These are phyloP conservation scores for Plasmopara halstedii DNA, from an alignment of 352 stramenopile genomes.

Conservation along the genomic window DNA sequence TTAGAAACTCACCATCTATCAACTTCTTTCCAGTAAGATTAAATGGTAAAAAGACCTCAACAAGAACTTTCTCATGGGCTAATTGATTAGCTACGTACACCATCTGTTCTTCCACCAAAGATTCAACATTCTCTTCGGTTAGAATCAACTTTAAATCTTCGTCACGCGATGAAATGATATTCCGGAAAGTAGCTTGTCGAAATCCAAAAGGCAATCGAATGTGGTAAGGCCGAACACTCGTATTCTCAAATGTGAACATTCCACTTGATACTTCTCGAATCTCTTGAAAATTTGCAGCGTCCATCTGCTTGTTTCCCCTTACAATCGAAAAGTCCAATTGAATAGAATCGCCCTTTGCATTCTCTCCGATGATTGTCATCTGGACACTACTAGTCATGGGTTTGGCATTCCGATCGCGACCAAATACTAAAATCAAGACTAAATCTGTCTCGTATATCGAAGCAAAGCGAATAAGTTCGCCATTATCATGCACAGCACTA, in stretches of 20 bases:
- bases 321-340: conserved; percentile 51
- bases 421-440: conserved; percentile 74
- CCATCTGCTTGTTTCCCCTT: conserved; percentile 37
- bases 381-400: conserved; percentile 49
- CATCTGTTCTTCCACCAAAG: background rate
- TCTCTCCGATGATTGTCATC: conserved; percentile 36
- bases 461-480: conserved; percentile 57
- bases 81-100: conserved; percentile 6
- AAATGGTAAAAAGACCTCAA: conserved; percentile 63
- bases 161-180: conserved; percentile 2
- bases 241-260: conserved; percentile 58
- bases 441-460: conserved; percentile 69
- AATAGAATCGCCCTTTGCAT: conserved; percentile 29
- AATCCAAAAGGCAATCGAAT: conserved; percentile 63
- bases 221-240: conserved; percentile 43
- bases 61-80: conserved; percentile 13
- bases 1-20: conserved; percentile 36
- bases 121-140: background rate
- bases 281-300: conserved; percentile 1
- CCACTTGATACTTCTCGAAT: conserved; percentile 19
- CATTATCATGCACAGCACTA: conserved; percentile 57
- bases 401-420: conserved; percentile 46
- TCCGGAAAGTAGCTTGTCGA: conserved; percentile 46
- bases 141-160: conserved; percentile 2
- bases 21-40: conserved; percentile 66